Evolutionary conservation across 1,284 basidiomycete species (phyloP).

Genomic region (Rhodotorula sp.): DNA sequence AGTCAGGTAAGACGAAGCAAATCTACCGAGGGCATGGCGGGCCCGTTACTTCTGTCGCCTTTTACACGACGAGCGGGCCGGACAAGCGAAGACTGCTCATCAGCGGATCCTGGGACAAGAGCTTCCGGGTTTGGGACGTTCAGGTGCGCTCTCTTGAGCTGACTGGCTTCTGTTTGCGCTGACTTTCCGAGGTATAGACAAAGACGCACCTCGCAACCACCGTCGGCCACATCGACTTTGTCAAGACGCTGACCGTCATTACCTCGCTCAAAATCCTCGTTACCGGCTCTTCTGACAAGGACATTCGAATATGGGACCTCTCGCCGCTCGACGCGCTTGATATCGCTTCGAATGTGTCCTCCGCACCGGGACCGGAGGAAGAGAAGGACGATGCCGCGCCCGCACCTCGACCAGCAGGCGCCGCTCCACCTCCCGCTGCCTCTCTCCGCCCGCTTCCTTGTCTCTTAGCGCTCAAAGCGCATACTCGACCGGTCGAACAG

Average conservation of each 20-base stretch:
- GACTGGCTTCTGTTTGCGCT: neutral
- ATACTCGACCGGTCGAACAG: slow-evolving; percentile 68
- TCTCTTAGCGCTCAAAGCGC: slow-evolving; percentile 66
- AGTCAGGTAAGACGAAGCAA: slow-evolving; percentile 76
- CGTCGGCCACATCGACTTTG: slow-evolving; percentile 75
- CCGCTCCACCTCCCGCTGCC: slow-evolving; percentile 29
- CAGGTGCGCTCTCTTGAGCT: slow-evolving; percentile 54
- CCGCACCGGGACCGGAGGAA: neutral
- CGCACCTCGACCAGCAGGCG: slow-evolving; percentile 25
- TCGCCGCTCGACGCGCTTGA: slow-evolving; percentile 48
- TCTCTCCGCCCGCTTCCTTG: slow-evolving; percentile 56
- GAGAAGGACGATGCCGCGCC: neutral
- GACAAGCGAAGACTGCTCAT: slow-evolving; percentile 55
- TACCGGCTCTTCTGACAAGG: slow-evolving; percentile 88
- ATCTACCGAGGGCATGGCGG: slow-evolving; percentile 76
- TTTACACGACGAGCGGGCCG: slow-evolving; percentile 51
- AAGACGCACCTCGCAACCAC: slow-evolving; percentile 67
- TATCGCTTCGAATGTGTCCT: slow-evolving; percentile 33
- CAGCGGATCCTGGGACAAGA: slow-evolving; percentile 90
- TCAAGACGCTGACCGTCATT: slow-evolving; percentile 73
- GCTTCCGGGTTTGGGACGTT: slow-evolving; percentile 77
- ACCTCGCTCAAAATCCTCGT: slow-evolving; percentile 66
- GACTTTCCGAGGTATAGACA: slow-evolving; percentile 55
- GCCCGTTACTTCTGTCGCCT: slow-evolving; percentile 76
- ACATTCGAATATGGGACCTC: slow-evolving; percentile 77